phyloP scores from a whole-genome alignment of 768 basidiomycete species.

The Serendipita vermifera region DNA sequence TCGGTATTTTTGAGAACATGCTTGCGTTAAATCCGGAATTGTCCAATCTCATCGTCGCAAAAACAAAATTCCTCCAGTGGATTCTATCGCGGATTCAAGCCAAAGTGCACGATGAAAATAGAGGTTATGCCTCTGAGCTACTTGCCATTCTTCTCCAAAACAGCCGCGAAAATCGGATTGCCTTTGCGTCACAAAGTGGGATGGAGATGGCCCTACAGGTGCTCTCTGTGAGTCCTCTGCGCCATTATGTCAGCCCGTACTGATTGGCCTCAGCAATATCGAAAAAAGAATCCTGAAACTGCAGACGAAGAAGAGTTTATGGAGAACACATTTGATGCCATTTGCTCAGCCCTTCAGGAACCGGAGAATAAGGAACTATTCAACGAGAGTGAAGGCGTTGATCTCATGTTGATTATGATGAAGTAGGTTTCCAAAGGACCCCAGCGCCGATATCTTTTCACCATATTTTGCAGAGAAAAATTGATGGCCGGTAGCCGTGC shows the following conservation, averaged over 20 bases:
- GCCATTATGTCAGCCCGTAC: slow-evolving; percentile 13
- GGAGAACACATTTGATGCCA: slow-evolving; percentile 87
- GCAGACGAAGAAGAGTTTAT: slow-evolving; percentile 93
- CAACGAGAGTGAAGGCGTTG: slow-evolving; percentile 82
- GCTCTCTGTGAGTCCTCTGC: slow-evolving; percentile 50
- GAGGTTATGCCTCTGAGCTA: slow-evolving; percentile 84
- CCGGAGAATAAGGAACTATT: slow-evolving; percentile 67
- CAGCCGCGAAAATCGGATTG: slow-evolving; percentile 51
- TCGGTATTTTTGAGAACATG: slow-evolving; percentile 94
- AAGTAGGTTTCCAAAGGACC: slow-evolving; percentile 41
- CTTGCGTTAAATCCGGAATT: slow-evolving; percentile 73
- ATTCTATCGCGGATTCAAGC: slow-evolving; percentile 60
- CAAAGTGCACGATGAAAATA: slow-evolving; percentile 75
- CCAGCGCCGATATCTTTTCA: not conserved
- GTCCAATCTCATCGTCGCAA: slow-evolving; percentile 52
- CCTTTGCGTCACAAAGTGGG: slow-evolving; percentile 60
- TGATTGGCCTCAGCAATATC: slow-evolving; percentile 52
- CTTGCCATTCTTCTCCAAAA: slow-evolving; percentile 82
- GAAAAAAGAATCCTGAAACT: slow-evolving; percentile 68
- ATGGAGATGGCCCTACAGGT: slow-evolving; percentile 64
- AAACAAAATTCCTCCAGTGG: slow-evolving; percentile 69
- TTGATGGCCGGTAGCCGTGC: slow-evolving; percentile 64
- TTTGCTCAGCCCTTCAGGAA: slow-evolving; percentile 79
- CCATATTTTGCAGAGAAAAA: slow-evolving; percentile 49
- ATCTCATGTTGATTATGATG: slow-evolving; percentile 97